These are phyloP conservation scores for Oxyria digyna DNA, from an alignment of 148 eudicot species.

Conservation along the genomic window DNA sequence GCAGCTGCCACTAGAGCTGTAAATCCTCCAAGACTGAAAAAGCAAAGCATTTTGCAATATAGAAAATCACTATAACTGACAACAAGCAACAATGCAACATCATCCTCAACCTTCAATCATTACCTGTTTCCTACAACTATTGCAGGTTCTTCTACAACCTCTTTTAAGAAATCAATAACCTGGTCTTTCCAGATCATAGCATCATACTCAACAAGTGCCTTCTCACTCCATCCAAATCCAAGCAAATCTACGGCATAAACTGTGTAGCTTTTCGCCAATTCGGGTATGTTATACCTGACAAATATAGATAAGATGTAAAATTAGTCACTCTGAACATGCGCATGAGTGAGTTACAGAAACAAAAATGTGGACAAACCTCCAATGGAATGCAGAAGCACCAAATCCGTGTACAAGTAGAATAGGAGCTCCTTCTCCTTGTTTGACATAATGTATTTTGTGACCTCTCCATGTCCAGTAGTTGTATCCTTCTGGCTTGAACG, in stretches of 20 bases:
- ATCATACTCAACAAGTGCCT: constrained; percentile 89
- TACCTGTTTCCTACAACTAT: constrained; percentile 91
- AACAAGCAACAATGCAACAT: not conserved
- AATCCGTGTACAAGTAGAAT: constrained; percentile 91
- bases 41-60: not conserved
- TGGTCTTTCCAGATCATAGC: constrained; percentile 92
- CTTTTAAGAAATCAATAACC: constrained; percentile 77
- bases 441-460: constrained; percentile 84
- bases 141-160: constrained; percentile 78
- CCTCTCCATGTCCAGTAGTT: constrained; percentile 92
- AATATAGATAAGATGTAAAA: constrained; percentile 5
- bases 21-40: constrained; percentile 92
- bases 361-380: constrained; percentile 48
- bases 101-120: not conserved
- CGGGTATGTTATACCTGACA: constrained; percentile 91
- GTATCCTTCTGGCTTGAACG: constrained; percentile 82
- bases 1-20: constrained; percentile 82
- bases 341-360: not conserved
- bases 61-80: not conserved
- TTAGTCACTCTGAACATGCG: not conserved
- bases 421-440: constrained; percentile 76
- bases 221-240: constrained; percentile 99
- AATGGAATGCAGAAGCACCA: constrained; percentile 98
- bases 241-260: constrained; percentile 90
- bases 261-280: constrained; percentile 84